Evolutionary conservation across 2,329 filamentous ascomycete species (phyloP).

Genomic region (Tolypocladium capitatum): DNA sequence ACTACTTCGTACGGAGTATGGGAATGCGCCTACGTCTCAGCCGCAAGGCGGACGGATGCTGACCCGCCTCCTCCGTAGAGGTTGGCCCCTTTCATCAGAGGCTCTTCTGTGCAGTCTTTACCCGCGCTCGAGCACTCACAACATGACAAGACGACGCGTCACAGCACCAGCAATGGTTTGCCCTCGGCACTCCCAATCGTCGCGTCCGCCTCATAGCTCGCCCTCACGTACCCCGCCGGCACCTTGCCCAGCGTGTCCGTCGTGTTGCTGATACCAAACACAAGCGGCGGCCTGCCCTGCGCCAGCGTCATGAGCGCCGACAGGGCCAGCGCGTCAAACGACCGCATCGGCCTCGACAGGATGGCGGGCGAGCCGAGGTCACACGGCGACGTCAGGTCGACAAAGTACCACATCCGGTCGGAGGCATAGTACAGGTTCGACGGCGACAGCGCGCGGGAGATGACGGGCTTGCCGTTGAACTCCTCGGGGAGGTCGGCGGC

Average conservation of each 20-base stretch:
- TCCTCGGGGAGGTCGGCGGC: not conserved
- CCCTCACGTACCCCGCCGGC: constrained; percentile 5
- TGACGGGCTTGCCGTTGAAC: constrained; percentile 4
- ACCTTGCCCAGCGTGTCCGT: constrained; percentile 4
- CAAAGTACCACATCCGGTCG: constrained; percentile 9
- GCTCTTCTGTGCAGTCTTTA: not conserved
- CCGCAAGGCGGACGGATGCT: not conserved
- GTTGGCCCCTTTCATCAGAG: not conserved
- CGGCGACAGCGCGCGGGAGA: constrained; percentile 7
- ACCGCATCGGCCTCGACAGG: constrained; percentile 6
- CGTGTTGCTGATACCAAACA: constrained; percentile 5
- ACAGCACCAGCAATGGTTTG: constrained; percentile 2
- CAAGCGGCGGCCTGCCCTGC: constrained; percentile 4
- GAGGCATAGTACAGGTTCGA: constrained; percentile 7
- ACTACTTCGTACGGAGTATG: no score
- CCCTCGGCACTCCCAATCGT: not conserved
- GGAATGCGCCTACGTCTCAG: not conserved
- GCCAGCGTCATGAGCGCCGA: constrained; percentile 6
- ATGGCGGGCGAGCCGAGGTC: not conserved
- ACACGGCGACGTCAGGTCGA: constrained; percentile 5
- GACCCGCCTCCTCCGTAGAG: not conserved
- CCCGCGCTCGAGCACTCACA: not conserved
- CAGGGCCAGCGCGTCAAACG: constrained; percentile 7
- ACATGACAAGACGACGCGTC: not conserved
- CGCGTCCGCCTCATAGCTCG: constrained; percentile 4